phyloP scores from a whole-genome alignment of 305 asterid species.

The Withania somnifera region DNA sequence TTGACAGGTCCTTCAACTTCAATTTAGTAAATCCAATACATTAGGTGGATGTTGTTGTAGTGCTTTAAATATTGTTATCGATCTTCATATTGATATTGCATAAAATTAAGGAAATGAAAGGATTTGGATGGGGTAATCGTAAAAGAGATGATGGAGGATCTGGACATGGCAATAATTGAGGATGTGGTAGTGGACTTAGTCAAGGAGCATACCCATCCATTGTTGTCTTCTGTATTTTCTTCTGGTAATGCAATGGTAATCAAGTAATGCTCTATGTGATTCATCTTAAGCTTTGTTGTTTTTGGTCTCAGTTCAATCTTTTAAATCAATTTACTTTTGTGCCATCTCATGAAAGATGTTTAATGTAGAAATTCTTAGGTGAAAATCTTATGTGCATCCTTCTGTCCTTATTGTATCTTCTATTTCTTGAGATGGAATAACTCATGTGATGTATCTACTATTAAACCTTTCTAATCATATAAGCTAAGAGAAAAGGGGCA shows the following conservation, averaged over 20 bases:
- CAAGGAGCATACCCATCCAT: too few relatives aligned
- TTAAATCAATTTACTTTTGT: not conserved
- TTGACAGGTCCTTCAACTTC: too few relatives aligned
- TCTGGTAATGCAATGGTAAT: slow-evolving; percentile 9
- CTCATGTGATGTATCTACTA: not conserved
- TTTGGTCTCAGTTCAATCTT: not conserved
- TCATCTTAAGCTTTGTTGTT: not conserved
- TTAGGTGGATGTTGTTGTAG: too few relatives aligned
- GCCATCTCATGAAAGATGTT: not conserved
- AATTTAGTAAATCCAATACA: too few relatives aligned
- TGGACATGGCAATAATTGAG: too few relatives aligned
- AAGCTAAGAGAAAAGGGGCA: not conserved
- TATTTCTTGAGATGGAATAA: not conserved
- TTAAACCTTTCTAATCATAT: not conserved
- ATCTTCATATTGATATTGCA: too few relatives aligned
- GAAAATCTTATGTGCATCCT: not conserved
- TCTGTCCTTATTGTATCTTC: not conserved
- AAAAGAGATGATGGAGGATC: too few relatives aligned
- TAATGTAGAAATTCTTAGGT: not conserved
- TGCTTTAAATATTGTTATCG: too few relatives aligned
- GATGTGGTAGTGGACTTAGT: too few relatives aligned
- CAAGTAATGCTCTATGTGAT: not conserved
- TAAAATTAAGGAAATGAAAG: too few relatives aligned
- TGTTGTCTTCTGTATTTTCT: slow-evolving; percentile 11
- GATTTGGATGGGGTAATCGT: too few relatives aligned